phyloP scores from a whole-genome alignment of 495 filamentous ascomycete genomes.

The Diplogelasinospora grovesii region DNA sequence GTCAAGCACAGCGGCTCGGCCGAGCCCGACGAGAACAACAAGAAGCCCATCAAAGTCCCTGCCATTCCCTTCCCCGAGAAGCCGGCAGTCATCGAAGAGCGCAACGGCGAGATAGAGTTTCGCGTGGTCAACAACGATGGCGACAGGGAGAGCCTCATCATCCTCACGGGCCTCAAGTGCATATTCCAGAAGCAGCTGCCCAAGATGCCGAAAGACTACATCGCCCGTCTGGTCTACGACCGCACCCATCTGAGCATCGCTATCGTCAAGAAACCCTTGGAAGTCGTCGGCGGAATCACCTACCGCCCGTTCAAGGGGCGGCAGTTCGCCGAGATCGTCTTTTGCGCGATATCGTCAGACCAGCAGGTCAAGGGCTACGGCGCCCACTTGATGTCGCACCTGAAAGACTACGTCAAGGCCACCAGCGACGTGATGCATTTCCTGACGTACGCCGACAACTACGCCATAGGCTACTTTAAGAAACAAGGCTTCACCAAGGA shows the following conservation, averaged over 20 bases:
- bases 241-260: conserved; percentile 93
- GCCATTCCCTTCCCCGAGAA: conserved; percentile 78
- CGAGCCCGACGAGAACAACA: conserved; percentile 36
- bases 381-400: conserved; percentile 93
- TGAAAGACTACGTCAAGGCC: conserved; percentile 98
- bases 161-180: conserved; percentile 91
- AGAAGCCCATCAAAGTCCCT: conserved; percentile 45
- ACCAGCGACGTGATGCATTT: conserved; percentile 97
- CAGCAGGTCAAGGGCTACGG: conserved; percentile 99
- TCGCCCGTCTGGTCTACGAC: conserved; percentile 93
- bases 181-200: conserved; percentile 98
- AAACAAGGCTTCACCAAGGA: conserved; percentile 99
- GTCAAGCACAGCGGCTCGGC: conserved; percentile 51
- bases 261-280: conserved; percentile 91
- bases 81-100: conserved; percentile 90
- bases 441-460: conserved; percentile 97
- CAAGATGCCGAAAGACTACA: conserved; percentile 99
- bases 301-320: conserved; percentile 92
- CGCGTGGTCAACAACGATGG: conserved; percentile 97
- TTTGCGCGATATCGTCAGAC: conserved; percentile 95
- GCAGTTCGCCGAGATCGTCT: conserved; percentile 96
- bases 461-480: conserved; percentile 98
- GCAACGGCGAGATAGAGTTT: conserved; percentile 93
- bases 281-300: conserved; percentile 94
- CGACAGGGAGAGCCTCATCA: conserved; percentile 79